Evolutionary conservation across 768 basidiomycete genomes (phyloP).

Genomic region (Pleurotus salmoneostramineus): DNA sequence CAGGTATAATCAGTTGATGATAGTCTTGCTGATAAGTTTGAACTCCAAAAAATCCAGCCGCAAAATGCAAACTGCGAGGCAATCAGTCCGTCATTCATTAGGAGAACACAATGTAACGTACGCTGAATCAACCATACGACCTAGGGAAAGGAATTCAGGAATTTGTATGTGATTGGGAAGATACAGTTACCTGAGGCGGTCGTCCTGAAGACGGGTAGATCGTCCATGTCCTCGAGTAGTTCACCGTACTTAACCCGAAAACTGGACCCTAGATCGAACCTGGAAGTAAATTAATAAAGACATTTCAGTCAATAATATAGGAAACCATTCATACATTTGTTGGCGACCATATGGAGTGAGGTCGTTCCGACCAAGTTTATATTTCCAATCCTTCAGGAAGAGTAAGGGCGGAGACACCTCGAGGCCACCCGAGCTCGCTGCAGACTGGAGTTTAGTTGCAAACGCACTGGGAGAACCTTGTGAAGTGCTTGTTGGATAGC

Average conservation of each 20-base stretch:
- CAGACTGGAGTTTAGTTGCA: conserved; percentile 43
- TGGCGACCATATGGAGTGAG: conserved; percentile 74
- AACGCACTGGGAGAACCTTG: conserved; percentile 40
- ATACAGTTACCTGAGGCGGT: conserved; percentile 42
- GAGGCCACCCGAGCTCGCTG: conserved; percentile 37
- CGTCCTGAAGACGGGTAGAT: conserved; percentile 63
- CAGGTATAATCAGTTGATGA: conserved; percentile 57
- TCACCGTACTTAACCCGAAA: conserved; percentile 63
- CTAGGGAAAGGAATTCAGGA: conserved; percentile 14
- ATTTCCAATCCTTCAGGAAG: conserved; percentile 74
- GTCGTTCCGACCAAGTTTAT: conserved; percentile 73
- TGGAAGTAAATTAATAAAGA: conserved; percentile 7
- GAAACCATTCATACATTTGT: conserved; percentile 45
- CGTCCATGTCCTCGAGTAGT: conserved; percentile 35
- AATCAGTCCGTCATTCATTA: neutral
- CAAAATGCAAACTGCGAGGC: conserved; percentile 35
- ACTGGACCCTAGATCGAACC: conserved; percentile 48
- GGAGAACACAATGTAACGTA: conserved; percentile 13
- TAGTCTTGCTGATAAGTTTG: conserved; percentile 49
- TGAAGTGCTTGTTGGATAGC: conserved; percentile 42
- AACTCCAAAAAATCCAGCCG: conserved; percentile 56
- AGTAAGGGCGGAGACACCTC: conserved; percentile 48
- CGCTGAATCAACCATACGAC: conserved; percentile 52
- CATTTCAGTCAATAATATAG: neutral
- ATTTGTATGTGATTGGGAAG: neutral